phyloP scores from a whole-genome alignment of 78 protist genomes.

The Dictyostelium intermedium region DNA sequence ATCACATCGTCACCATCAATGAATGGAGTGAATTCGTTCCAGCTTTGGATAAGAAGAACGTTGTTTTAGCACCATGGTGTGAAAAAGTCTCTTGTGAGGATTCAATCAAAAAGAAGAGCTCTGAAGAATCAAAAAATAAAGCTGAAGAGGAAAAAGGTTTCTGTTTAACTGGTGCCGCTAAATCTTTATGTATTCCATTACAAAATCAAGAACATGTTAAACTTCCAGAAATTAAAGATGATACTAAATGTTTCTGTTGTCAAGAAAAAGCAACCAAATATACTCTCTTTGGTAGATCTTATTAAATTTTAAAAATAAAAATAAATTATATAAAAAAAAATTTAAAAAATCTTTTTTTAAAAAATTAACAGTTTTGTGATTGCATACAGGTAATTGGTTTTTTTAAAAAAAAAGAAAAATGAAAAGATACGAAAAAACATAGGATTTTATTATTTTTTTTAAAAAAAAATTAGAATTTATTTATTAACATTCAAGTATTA shows the following conservation, averaged over 20 bases:
- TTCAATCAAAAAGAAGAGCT: conserved; percentile 84
- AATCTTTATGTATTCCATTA: conserved; percentile 95
- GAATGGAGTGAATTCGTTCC: conserved; percentile 92
- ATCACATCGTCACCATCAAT: conserved; percentile 1
- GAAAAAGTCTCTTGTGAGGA: conserved; percentile 88
- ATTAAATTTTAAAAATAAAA: conserved; percentile 25
- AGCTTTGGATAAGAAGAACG: conserved; percentile 67
- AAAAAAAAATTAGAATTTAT: neutral
- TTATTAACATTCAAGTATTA: neutral
- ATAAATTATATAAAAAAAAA: neutral
- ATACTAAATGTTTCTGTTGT: conserved; percentile 77
- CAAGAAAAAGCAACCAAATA: conserved; percentile 43
- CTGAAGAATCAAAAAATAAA: conserved; percentile 54
- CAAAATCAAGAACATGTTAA: conserved; percentile 30
- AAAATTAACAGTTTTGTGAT: too few relatives aligned
- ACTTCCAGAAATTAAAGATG: conserved; percentile 67
- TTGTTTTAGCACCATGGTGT: conserved; percentile 92
- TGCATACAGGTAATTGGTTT: too few relatives aligned
- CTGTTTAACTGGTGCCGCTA: conserved; percentile 92
- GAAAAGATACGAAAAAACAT: neutral
- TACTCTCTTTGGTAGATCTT: conserved; percentile 82
- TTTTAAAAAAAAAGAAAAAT: neutral
- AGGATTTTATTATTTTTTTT: neutral
- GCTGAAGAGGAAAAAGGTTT: conserved; percentile 78
- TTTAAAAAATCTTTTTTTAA: too few relatives aligned